Evolutionary conservation across 2,329 filamentous ascomycete genomes (phyloP), one percentile per base, ranked within the genome.

Genomic region (Calonectria pseudoreteaudii): DNA sequence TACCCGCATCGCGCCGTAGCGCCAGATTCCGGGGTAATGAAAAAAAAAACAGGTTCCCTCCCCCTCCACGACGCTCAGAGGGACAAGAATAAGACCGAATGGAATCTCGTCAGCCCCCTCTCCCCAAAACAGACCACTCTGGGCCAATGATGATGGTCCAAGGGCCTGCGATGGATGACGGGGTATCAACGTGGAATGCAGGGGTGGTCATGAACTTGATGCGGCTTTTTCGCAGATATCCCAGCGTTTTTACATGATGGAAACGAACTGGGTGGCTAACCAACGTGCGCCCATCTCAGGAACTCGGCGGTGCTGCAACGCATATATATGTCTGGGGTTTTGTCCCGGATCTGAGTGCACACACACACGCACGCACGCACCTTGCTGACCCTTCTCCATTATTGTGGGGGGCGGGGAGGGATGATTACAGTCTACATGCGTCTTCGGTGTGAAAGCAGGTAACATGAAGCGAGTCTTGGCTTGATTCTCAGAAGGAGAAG

Each of bases 141-240:
- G 65, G 41, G 47, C 70, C 70, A 72, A 72, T 72, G 20, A 64
- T 71, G 64, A 68, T 62, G 53, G 36, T 28, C 44, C 36, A 49
- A 36, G 64, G 64, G 69, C 53, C 64, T 41, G 69, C 69, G 69
- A 64, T 72, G 70, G 47, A 62, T 56, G 70, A 68, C 65, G 65
- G 70, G 70, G 70, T 64, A 62, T 72, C 65, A 64, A 72, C 65
- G 70, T 72, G 70, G 56, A 72, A 49, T 72, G 58, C 66, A 72
- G 70, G 70, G 70, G 38, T 72, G 31, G 58, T 72, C 66, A 72
- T 72, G 70, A 68, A 68, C 31, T 72, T 65, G 65, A 64, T 72
- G 70, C 56, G 53, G 36, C 70, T 49, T 68, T 72, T 72, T 68
- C 38, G 36, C 36, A 56, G 28, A 58, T 41, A 68, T 68, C 41